Base-by-base conservation (phyloP, 2,329 filamentous ascomycete genomes). In the Aschersonia sp. region DNA sequence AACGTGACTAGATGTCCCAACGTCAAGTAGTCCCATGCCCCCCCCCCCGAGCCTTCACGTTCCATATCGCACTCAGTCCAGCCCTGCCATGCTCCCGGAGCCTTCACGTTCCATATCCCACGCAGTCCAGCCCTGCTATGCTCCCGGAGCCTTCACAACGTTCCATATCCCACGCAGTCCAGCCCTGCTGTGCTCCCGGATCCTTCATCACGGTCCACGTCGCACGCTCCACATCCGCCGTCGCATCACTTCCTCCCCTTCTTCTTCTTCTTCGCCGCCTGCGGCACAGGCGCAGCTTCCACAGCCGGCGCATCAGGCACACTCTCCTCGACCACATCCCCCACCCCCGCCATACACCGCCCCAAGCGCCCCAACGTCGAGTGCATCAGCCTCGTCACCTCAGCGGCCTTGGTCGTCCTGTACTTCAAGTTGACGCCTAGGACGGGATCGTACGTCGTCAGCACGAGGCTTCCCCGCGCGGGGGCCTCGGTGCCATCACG, bases 361-460 rank as follows among this genome's bases (percentile, higher is more conserved):
- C 83, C 87, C 55, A 96, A 65, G 49, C 78, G 75, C 1, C 88
- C 89, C 52, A 98, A 65, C 43, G 82, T 78, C 46, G 80, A 78
- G 51, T 60, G 55, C 49, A 98, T 78, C 57, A 98, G 68, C 31
- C 92, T 74, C 30, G 84, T 83, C 7, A 98, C 89, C 67, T 97
- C 91, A 28, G 87, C 86, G 28, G 85, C 87, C 67, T 95, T 94
- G 61, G 83, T 84, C 38, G 92, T 98, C 61, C 79, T 77, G 72
- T 96, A 97, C 68, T 96, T 94, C 53, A 98, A 75, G 51, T 83
- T 83, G 50, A 83, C 82, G 59, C 92, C 92, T 48, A 82, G 84
- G 42, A 70, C 71, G 1, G 92, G 85, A 63, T 96, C 87, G 69
- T 82, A 97, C 4, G 92, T 92, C 70, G 94, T 97, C 51, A 98